Conservation (phyloP, 805 yeast genomes). For the Kodamaea restingae region DNA sequence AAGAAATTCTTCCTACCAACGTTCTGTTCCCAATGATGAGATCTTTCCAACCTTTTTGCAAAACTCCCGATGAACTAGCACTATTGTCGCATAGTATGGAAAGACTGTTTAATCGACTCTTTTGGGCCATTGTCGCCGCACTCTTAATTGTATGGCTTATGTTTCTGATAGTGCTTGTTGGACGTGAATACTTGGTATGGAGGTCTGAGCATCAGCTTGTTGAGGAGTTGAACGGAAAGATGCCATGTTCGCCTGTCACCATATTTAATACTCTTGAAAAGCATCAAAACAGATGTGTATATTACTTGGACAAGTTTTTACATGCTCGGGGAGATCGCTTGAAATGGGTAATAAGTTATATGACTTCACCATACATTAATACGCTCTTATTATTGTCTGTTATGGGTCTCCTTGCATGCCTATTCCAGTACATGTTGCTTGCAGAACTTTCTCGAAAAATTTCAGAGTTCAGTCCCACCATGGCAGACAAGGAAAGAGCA, state of each 20-base stretch:
- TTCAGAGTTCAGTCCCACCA: not conserved
- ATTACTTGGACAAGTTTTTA: slow-evolving; percentile 6
- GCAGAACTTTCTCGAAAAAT: slow-evolving; percentile 14
- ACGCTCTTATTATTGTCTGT: slow-evolving; percentile 50
- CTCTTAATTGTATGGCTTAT: slow-evolving; percentile 18
- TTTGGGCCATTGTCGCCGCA: slow-evolving; percentile 38
- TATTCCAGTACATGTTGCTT: slow-evolving; percentile 52
- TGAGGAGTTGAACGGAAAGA: slow-evolving; percentile 6
- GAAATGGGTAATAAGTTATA: slow-evolving; percentile 26
- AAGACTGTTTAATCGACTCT: slow-evolving; percentile 28
- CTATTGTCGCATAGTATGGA: slow-evolving; percentile 31
- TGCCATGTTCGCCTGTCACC: slow-evolving; percentile 2
- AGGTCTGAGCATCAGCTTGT: slow-evolving; percentile 34
- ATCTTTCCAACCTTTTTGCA: slow-evolving; percentile 24
- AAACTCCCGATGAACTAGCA: slow-evolving; percentile 35
- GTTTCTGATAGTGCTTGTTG: slow-evolving; percentile 41
- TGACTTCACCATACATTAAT: slow-evolving; percentile 50
- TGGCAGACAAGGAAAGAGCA: not conserved
- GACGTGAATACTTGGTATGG: slow-evolving; percentile 49
- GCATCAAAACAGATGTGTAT: slow-evolving; percentile 7
- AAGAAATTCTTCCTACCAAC: slow-evolving; percentile 1
- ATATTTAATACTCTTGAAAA: slow-evolving; percentile 7
- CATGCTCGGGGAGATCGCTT: not conserved
- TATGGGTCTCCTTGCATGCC: slow-evolving; percentile 51
- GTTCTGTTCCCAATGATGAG: slow-evolving; percentile 1